Evolutionary conservation across 768 basidiomycete genomes (phyloP).

Genomic region (Kwoniella newhampshirensis): DNA sequence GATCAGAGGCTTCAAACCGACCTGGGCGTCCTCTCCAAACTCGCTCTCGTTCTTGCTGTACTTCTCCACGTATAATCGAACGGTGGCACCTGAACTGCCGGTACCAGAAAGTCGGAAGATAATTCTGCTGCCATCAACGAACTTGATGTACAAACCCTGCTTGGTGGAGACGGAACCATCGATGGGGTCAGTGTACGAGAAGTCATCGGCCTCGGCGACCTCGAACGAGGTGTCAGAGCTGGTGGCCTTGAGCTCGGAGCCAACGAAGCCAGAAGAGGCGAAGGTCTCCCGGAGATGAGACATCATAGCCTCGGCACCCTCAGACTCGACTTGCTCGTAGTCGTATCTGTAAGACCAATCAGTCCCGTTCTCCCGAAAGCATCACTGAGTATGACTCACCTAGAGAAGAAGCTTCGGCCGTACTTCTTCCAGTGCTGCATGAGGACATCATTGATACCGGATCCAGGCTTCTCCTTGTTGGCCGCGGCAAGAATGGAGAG

Average conservation of each 20-base stretch:
- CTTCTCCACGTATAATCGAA: constrained; percentile 92
- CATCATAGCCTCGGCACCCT: constrained; percentile 83
- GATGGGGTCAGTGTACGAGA: constrained; percentile 98
- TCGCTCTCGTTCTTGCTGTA: constrained; percentile 60
- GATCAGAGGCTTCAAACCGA: constrained; percentile 90
- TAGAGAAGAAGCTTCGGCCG: constrained; percentile 96
- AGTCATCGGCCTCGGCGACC: constrained; percentile 75
- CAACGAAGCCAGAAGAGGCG: constrained; percentile 62
- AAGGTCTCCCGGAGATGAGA: constrained; percentile 71
- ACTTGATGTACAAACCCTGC: constrained; percentile 91
- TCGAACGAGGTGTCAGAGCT: constrained; percentile 69
- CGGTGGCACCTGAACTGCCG: constrained; percentile 92
- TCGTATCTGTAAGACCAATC: constrained; percentile 66
- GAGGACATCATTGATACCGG: constrained; percentile 80
- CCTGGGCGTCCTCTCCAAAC: constrained; percentile 63
- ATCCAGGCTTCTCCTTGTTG: constrained; percentile 61
- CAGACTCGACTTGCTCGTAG: constrained; percentile 94
- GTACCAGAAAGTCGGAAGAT: constrained; percentile 96
- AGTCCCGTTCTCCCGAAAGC: neutral
- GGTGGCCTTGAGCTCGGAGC: constrained; percentile 66
- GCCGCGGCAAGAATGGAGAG: constrained; percentile 89
- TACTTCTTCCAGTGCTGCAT: constrained; percentile 84
- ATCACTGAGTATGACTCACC: constrained; percentile 40
- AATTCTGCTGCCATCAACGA: constrained; percentile 86
- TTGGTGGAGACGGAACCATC: constrained; percentile 89